Percentiles rank a stretch among this genome's conserved stretches.
Conservation (phyloP, 257 asterid genomes). For the Coffea canephora region DNA sequence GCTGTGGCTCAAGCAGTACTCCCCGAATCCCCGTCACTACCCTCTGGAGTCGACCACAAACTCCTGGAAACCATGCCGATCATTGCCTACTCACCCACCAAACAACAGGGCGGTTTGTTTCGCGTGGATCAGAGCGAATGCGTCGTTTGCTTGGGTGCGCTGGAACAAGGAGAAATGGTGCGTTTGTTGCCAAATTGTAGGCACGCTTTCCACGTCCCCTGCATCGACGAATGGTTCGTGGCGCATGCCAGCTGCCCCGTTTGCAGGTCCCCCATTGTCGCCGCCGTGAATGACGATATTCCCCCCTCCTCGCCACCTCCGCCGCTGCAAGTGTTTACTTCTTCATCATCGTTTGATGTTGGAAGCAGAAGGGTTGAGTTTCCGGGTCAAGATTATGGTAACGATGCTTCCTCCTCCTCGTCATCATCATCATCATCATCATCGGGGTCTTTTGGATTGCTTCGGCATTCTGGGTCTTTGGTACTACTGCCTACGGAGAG, state of each 20-base stretch:
- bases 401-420: too few relatives aligned
- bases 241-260: constrained; percentile 56
- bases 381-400: background rate
- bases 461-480: constrained; percentile 35
- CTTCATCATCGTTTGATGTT: background rate
- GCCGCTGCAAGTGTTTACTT: background rate
- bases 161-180: constrained; percentile 51
- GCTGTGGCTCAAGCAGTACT: background rate
- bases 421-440: too few relatives aligned
- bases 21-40: background rate
- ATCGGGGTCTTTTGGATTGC: constrained; percentile 2
- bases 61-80: constrained; percentile 43
- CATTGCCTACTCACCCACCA: constrained; percentile 31
- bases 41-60: constrained; percentile 44
- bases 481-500: constrained; percentile 26
- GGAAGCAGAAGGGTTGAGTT: background rate
- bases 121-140: constrained; percentile 46
- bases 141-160: constrained; percentile 58
- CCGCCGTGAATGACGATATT: background rate
- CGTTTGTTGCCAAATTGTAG: constrained; percentile 57
- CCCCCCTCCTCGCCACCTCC: background rate
- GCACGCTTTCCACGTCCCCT: constrained; percentile 60
- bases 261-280: constrained; percentile 45
- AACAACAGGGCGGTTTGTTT: background rate
- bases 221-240: constrained; percentile 65